These are phyloP conservation scores for Alternaria incomplexa DNA, from an alignment of 2,329 filamentous ascomycete species.

Conservation along the genomic window DNA sequence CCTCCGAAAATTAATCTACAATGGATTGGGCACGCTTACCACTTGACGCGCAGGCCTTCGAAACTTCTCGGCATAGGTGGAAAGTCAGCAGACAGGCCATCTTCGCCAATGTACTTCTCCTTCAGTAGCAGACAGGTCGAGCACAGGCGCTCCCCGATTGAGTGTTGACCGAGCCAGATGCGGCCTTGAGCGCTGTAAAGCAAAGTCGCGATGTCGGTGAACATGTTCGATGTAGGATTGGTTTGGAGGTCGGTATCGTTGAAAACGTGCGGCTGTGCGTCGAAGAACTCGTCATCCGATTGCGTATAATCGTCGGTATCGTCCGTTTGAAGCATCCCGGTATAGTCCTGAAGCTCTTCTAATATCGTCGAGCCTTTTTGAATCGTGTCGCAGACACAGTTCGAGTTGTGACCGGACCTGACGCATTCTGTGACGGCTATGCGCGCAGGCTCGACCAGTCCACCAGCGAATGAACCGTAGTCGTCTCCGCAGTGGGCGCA, in stretches of 20 bases:
- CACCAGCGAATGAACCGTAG: background rate
- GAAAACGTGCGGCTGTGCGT: background rate
- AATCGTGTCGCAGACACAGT: background rate
- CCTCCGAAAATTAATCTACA: background rate
- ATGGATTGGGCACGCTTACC: background rate
- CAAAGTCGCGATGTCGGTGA: constrained; percentile 12
- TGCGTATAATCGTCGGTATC: background rate
- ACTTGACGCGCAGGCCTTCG: background rate
- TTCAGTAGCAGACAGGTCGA: constrained; percentile 7
- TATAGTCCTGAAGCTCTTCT: background rate
- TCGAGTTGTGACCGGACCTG: background rate
- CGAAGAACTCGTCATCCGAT: background rate
- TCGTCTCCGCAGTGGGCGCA: background rate
- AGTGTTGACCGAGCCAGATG: constrained; percentile 8
- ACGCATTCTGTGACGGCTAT: constrained; percentile 18
- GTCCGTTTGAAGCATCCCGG: background rate
- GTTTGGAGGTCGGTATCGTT: background rate
- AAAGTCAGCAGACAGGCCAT: constrained; percentile 15
- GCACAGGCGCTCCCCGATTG: constrained; percentile 3
- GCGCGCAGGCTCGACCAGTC: constrained; percentile 11
- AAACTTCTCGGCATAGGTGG: constrained; percentile 9
- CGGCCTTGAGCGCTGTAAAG: constrained; percentile 18
- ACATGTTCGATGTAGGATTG: background rate
- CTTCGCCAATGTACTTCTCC: constrained; percentile 12
- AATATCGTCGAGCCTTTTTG: background rate